Evolutionary conservation across 306 rosid species (phyloP).

Genomic region (Cucurbita ficifolia): DNA sequence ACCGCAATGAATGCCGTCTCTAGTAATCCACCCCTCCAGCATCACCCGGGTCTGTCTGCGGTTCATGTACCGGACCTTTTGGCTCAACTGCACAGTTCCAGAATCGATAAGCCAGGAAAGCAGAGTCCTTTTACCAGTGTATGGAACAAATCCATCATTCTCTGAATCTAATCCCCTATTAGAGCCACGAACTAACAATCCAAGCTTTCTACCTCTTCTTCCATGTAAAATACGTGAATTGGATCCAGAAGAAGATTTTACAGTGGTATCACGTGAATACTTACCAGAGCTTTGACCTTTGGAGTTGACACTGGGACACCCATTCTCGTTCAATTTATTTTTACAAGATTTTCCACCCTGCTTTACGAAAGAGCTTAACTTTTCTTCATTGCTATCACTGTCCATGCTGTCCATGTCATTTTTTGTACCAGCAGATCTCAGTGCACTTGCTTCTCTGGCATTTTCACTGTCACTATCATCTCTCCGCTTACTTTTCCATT

Average conservation of each 20-base stretch:
- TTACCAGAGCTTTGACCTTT: slow-evolving; percentile 29
- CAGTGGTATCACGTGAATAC: slow-evolving; percentile 23
- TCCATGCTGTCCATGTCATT: slow-evolving; percentile 38
- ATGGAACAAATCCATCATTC: slow-evolving; percentile 75
- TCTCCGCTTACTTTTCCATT: slow-evolving; percentile 52
- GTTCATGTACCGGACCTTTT: slow-evolving; percentile 77
- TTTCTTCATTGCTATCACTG: slow-evolving; percentile 69
- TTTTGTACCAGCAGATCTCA: slow-evolving; percentile 32
- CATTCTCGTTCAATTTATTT: slow-evolving; percentile 50
- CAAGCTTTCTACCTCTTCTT: slow-evolving; percentile 62
- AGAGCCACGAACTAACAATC: slow-evolving; percentile 72
- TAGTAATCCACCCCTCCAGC: slow-evolving; percentile 93
- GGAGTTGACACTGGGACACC: slow-evolving; percentile 21
- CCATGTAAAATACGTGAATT: slow-evolving; percentile 43
- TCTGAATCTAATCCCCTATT: slow-evolving; percentile 55
- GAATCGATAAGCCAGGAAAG: slow-evolving; percentile 92
- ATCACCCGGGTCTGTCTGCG: slow-evolving; percentile 58
- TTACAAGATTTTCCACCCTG: slow-evolving; percentile 62
- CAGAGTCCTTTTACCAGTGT: slow-evolving; percentile 77
- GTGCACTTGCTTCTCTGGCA: slow-evolving; percentile 29
- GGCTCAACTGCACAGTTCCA: slow-evolving; percentile 61
- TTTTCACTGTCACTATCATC: slow-evolving; percentile 36
- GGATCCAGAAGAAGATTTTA: slow-evolving; percentile 30
- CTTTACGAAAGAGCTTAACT: slow-evolving; percentile 70
- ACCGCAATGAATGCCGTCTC: slow-evolving; percentile 89